These are phyloP conservation scores for Sclerotinia sclerotiorum DNA, from an alignment of 2,329 filamentous ascomycete species.

Conservation along the genomic window DNA sequence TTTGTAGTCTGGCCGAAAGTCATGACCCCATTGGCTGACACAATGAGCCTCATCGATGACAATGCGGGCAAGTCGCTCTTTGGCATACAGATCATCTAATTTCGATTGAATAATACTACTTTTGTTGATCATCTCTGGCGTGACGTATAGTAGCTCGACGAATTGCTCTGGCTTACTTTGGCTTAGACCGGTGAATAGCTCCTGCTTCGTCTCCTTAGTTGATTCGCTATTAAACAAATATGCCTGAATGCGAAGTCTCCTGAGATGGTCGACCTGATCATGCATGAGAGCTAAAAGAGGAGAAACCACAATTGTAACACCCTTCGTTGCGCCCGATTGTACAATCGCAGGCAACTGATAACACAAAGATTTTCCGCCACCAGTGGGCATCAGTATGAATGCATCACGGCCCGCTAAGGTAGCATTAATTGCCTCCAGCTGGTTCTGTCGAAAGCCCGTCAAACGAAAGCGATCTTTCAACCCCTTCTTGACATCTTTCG, in stretches of 20 bases:
- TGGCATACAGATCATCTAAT: slow-evolving; percentile 66
- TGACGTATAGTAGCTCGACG: slow-evolving; percentile 86
- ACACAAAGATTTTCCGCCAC: slow-evolving; percentile 93
- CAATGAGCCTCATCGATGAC: slow-evolving; percentile 99
- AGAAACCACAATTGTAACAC: slow-evolving; percentile 92
- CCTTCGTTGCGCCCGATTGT: slow-evolving; percentile 73
- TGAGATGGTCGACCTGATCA: slow-evolving; percentile 87
- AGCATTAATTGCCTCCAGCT: slow-evolving; percentile 93
- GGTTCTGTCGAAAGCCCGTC: slow-evolving; percentile 83
- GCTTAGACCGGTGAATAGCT: slow-evolving; percentile 65
- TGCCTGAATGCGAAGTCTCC: slow-evolving; percentile 72
- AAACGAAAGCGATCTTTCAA: slow-evolving; percentile 82
- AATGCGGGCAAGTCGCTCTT: slow-evolving; percentile 76
- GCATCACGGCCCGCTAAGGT: slow-evolving; percentile 84
- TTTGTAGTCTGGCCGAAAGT: slow-evolving; percentile 96
- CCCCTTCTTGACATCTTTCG: slow-evolving; percentile 75
- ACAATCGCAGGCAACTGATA: slow-evolving; percentile 93
- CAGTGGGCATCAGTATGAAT: slow-evolving; percentile 97
- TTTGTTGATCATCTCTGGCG: slow-evolving; percentile 93
- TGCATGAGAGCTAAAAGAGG: slow-evolving; percentile 95
- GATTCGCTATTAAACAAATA: slow-evolving; percentile 80
- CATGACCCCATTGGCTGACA: slow-evolving; percentile 98
- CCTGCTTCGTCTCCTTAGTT: slow-evolving; percentile 57
- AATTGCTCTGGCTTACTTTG: slow-evolving; percentile 68
- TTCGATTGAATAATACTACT: slow-evolving; percentile 66